Evolutionary conservation across 768 basidiomycete species (phyloP).

Genomic region (Leucocoprinus leucothites): DNA sequence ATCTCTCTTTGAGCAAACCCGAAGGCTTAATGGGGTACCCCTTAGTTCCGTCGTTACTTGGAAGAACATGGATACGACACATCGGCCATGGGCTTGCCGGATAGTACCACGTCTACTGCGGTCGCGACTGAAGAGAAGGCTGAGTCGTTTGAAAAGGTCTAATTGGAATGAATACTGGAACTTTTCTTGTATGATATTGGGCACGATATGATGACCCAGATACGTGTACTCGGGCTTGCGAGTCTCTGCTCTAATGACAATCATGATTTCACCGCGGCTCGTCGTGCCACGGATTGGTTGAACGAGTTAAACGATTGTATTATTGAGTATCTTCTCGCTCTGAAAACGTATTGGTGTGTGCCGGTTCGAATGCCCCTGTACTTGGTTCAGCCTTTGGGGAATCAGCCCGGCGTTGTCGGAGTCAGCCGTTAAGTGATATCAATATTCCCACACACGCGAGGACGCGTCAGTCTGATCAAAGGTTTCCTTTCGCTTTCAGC

Average conservation of each 20-base stretch:
- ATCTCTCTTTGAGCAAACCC: neutral
- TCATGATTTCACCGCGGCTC: too few relatives aligned
- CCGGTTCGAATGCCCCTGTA: too few relatives aligned
- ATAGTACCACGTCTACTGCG: slow-evolving; percentile 21
- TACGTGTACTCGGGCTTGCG: too few relatives aligned
- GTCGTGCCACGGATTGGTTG: too few relatives aligned
- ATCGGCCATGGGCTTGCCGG: slow-evolving; percentile 59
- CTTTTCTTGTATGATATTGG: too few relatives aligned
- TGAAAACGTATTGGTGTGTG: too few relatives aligned
- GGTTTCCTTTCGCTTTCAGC: slow-evolving; percentile 5
- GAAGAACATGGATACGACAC: slow-evolving; percentile 79
- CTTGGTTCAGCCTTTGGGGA: too few relatives aligned
- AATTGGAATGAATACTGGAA: neutral
- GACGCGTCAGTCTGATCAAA: slow-evolving; percentile 24
- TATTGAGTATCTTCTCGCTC: too few relatives aligned
- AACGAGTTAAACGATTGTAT: too few relatives aligned
- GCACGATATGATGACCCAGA: too few relatives aligned
- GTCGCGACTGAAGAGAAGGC: slow-evolving; percentile 20
- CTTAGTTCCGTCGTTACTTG: slow-evolving; percentile 79
- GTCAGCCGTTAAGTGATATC: neutral
- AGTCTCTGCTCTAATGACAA: too few relatives aligned
- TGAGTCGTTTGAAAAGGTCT: slow-evolving; percentile 11
- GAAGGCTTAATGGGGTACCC: neutral
- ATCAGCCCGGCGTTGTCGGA: neutral
- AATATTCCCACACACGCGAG: slow-evolving; percentile 24